phyloP scores from a whole-genome alignment of 2,329 filamentous ascomycete species.

The Juglanconis sp. region DNA sequence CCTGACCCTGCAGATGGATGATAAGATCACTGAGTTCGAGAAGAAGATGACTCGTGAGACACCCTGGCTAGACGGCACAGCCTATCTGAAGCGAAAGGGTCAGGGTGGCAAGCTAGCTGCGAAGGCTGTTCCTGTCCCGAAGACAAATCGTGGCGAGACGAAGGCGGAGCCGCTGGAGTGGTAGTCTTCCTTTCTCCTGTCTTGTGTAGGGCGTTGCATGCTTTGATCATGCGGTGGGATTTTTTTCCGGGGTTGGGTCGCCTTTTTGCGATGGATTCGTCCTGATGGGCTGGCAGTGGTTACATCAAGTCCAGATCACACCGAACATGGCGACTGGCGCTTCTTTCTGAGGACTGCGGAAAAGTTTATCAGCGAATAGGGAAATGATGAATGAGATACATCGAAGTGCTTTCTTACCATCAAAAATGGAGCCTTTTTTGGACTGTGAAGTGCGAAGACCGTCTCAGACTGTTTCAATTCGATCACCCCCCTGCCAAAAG shows the following conservation, averaged over 20 bases:
- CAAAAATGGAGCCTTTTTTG: neutral
- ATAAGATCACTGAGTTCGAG: conserved; percentile 85
- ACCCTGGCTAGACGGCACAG: conserved; percentile 87
- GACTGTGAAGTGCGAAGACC: neutral
- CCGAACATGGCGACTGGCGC: neutral
- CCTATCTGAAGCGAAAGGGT: conserved; percentile 66
- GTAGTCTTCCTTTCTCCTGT: conserved; percentile 43
- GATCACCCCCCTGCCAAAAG: neutral
- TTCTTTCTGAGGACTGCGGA: neutral
- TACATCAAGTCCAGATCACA: neutral
- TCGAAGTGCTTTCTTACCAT: neutral
- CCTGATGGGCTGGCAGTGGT: neutral
- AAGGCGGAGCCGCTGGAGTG: conserved; percentile 86
- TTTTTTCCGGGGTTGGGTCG: neutral
- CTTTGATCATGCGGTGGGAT: conserved; percentile 1
- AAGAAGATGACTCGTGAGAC: conserved; percentile 70
- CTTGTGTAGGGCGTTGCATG: conserved; percentile 4
- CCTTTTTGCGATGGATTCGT: neutral
- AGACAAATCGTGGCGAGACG: conserved; percentile 82
- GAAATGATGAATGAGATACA: conserved; percentile 4
- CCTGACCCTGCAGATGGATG: conserved; percentile 85
- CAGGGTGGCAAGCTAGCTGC: conserved; percentile 53
- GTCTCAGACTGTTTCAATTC: neutral
- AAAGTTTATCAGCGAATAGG: conserved; percentile 7
- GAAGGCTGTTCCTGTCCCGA: conserved; percentile 70